Evolutionary conservation across 2,329 filamentous ascomycete species (phyloP).

Genomic region (Fonsecaea monophora): DNA sequence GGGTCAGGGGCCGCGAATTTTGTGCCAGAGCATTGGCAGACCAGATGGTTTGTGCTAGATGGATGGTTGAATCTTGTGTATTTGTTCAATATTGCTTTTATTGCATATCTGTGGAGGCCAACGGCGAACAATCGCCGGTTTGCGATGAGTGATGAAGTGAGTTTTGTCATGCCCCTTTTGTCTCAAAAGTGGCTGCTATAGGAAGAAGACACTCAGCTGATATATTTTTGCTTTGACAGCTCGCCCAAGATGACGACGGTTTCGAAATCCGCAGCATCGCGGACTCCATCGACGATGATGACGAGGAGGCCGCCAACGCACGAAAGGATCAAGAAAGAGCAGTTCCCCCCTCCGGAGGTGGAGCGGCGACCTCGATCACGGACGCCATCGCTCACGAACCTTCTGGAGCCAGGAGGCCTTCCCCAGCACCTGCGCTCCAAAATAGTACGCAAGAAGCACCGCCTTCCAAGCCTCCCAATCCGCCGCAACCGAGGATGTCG

Average conservation of each 20-base stretch:
- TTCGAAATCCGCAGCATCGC: slow-evolving; percentile 94
- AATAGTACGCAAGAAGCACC: slow-evolving; percentile 26
- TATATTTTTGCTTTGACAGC: slow-evolving; percentile 51
- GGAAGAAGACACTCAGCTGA: slow-evolving; percentile 13
- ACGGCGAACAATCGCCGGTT: slow-evolving; percentile 97
- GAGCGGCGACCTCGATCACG: slow-evolving; percentile 36
- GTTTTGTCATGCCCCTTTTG: slow-evolving; percentile 29
- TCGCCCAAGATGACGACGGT: slow-evolving; percentile 97
- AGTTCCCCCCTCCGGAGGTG: slow-evolving; percentile 33
- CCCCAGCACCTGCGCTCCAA: slow-evolving; percentile 26
- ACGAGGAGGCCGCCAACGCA: slow-evolving; percentile 44
- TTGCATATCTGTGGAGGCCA: slow-evolving; percentile 95
- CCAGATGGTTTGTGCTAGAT: slow-evolving; percentile 94
- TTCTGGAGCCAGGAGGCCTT: slow-evolving; percentile 20
- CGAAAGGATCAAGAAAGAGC: slow-evolving; percentile 45
- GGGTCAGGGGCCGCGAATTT: slow-evolving; percentile 84
- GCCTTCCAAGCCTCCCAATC: slow-evolving; percentile 13
- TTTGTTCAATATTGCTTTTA: slow-evolving; percentile 87
- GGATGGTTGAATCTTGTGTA: slow-evolving; percentile 98
- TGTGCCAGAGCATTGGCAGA: slow-evolving; percentile 96
- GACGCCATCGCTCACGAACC: slow-evolving; percentile 30
- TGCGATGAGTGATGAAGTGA: slow-evolving; percentile 94
- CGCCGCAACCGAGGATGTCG: slow-evolving; percentile 62
- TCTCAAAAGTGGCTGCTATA: not conserved
- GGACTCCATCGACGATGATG: slow-evolving; percentile 61